Evolutionary conservation across 2,329 filamentous ascomycete genomes (phyloP).

Genomic region (Paracorniculantispora psalliotae): DNA sequence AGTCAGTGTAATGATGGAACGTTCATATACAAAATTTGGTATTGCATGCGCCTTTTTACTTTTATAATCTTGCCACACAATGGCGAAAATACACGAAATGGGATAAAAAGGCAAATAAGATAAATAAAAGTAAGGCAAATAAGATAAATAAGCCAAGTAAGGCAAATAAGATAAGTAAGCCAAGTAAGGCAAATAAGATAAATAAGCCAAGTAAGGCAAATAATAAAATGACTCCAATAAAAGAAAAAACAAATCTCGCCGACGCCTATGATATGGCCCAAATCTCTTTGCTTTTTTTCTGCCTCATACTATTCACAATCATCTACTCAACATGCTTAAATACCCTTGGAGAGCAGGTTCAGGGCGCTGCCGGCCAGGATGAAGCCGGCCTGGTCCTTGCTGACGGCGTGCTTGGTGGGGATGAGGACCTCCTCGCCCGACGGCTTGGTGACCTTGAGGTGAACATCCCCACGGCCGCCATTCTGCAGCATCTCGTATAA

Average conservation of each 20-base stretch:
- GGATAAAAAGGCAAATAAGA: no score
- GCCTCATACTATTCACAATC: background rate
- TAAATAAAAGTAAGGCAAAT: background rate
- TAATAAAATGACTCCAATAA: background rate
- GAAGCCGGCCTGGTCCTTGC: slow-evolving; percentile 84
- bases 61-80: no score
- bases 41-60: no score
- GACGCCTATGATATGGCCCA: background rate
- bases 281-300: background rate
- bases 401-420: slow-evolving; percentile 81
- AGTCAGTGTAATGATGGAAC: no score
- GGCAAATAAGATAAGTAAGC: background rate
- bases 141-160: background rate
- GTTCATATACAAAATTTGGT: no score
- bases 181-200: background rate
- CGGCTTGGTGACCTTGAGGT: slow-evolving; percentile 57
- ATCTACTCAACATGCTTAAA: slow-evolving; percentile 17
- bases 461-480: slow-evolving; percentile 73
- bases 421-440: slow-evolving; percentile 63
- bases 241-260: background rate
- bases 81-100: no score
- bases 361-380: slow-evolving; percentile 90
- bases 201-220: background rate
- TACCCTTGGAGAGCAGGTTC: slow-evolving; percentile 72
- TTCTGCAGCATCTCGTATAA: slow-evolving; percentile 74